phyloP scores from a whole-genome alignment of 2,329 filamentous ascomycete genomes.

The Leptosphaerulina australis region DNA sequence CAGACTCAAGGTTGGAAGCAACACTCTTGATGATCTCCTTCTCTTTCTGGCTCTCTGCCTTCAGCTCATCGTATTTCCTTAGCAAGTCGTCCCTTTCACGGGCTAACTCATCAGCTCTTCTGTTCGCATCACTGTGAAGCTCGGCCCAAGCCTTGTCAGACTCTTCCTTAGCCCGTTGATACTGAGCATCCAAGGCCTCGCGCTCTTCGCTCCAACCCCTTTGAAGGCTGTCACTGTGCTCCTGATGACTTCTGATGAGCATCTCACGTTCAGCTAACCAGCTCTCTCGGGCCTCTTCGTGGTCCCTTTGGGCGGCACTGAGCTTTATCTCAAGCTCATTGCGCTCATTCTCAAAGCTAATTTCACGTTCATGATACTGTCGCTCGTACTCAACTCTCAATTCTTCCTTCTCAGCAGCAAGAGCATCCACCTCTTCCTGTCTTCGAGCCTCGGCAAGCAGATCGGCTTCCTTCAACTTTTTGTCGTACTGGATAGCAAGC shows the following conservation, averaged over 20 bases:
- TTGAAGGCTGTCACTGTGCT: constrained; percentile 58
- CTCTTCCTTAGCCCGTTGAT: constrained; percentile 51
- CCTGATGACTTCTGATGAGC: constrained; percentile 51
- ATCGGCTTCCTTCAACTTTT: constrained; percentile 54
- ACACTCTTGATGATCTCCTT: constrained; percentile 48
- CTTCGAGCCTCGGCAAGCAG: constrained; percentile 56
- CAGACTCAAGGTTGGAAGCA: constrained; percentile 49
- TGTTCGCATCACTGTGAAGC: constrained; percentile 44
- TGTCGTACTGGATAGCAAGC: constrained; percentile 49
- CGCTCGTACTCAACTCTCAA: constrained; percentile 41
- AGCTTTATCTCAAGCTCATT: constrained; percentile 53
- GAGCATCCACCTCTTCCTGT: constrained; percentile 51
- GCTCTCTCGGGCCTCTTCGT: constrained; percentile 53
- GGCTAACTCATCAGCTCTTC: constrained; percentile 40
- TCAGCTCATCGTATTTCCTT: constrained; percentile 40
- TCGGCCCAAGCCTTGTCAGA: constrained; percentile 55
- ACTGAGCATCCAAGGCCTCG: constrained; percentile 48
- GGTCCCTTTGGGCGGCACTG: constrained; percentile 48
- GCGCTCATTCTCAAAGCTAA: constrained; percentile 50
- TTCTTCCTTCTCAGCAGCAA: constrained; percentile 44
- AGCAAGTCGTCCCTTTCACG: constrained; percentile 47
- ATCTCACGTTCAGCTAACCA: constrained; percentile 54
- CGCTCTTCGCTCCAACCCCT: constrained; percentile 61
- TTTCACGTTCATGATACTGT: constrained; percentile 49
- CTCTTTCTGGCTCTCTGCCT: constrained; percentile 45